Evolutionary conservation across 169 alveolate species (phyloP).

Genomic region (Babesia sp.): DNA sequence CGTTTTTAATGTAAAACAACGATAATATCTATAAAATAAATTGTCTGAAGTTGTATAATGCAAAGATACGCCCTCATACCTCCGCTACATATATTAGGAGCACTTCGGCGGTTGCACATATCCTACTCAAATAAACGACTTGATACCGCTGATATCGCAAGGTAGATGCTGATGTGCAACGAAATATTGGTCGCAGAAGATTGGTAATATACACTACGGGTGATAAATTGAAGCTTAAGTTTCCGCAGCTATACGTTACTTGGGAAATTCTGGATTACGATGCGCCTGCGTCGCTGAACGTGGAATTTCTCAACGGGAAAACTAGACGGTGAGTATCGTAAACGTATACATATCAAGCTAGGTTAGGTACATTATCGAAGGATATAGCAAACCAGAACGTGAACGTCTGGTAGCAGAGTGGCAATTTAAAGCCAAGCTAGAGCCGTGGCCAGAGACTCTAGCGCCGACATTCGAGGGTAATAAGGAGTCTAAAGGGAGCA

Average conservation of each 20-base stretch:
- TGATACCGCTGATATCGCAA: conserved; percentile 67
- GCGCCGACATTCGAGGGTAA: conserved; percentile 28
- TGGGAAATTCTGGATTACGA: conserved; percentile 79
- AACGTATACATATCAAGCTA: too few species aligned
- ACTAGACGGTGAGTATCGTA: conserved; percentile 15
- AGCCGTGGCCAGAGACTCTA: conserved; percentile 66
- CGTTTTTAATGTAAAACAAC: conserved; percentile 62
- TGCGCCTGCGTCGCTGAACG: conserved; percentile 59
- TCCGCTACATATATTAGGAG: conserved; percentile 52
- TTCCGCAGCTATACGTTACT: conserved; percentile 72
- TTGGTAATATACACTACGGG: conserved; percentile 75
- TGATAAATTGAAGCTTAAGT: conserved; percentile 68
- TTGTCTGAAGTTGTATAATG: neutral
- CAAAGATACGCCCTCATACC: conserved; percentile 55
- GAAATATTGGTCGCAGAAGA: conserved; percentile 34
- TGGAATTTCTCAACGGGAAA: conserved; percentile 52
- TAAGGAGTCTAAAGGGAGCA: neutral
- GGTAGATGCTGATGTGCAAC: conserved; percentile 21
- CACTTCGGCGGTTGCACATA: conserved; percentile 57
- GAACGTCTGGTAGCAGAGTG: conserved; percentile 52
- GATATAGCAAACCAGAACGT: conserved; percentile 60
- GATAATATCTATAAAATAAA: neutral
- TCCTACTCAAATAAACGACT: conserved; percentile 62
- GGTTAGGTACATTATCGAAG: conserved; percentile 56
- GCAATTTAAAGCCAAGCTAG: conserved; percentile 60